Conservation (phyloP, 208 protist species). For the Trypanosoma congolense region DNA sequence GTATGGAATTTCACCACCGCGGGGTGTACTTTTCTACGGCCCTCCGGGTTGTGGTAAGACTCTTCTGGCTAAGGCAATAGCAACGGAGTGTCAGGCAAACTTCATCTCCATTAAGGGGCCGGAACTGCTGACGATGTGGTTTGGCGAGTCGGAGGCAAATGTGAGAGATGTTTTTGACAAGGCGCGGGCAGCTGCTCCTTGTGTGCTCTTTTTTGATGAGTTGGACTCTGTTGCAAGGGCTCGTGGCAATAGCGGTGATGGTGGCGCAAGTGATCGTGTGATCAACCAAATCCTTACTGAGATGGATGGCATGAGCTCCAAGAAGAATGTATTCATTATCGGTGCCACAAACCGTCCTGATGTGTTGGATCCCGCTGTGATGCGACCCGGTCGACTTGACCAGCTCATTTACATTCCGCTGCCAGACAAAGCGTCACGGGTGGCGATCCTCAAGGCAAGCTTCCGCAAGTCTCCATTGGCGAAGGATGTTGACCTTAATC, state of each 20-base stretch:
- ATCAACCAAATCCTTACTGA: constrained; percentile 99
- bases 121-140: constrained; percentile 99
- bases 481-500: constrained; percentile 93
- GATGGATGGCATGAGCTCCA: constrained; percentile 99
- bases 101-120: constrained; percentile 99
- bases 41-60: constrained; percentile 99
- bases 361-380: constrained; percentile 99
- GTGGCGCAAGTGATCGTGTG: constrained; percentile 98
- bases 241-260: constrained; percentile 95
- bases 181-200: constrained; percentile 98
- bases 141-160: constrained; percentile 99
- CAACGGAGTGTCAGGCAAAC: constrained; percentile 99
- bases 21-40: constrained; percentile 98
- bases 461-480: constrained; percentile 98
- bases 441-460: constrained; percentile 96
- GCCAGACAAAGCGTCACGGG: constrained; percentile 96
- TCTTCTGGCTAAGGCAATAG: constrained; percentile 96
- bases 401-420: constrained; percentile 99
- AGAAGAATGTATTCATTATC: constrained; percentile 99
- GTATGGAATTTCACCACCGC: constrained; percentile 98
- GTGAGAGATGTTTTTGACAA: constrained; percentile 99
- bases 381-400: constrained; percentile 96
- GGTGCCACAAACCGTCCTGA: constrained; percentile 99
- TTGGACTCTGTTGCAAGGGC: constrained; percentile 99
- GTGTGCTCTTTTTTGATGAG: constrained; percentile 99